Base-by-base conservation (phyloP, 768 basidiomycete genomes). In the Podaxis sp. region DNA sequence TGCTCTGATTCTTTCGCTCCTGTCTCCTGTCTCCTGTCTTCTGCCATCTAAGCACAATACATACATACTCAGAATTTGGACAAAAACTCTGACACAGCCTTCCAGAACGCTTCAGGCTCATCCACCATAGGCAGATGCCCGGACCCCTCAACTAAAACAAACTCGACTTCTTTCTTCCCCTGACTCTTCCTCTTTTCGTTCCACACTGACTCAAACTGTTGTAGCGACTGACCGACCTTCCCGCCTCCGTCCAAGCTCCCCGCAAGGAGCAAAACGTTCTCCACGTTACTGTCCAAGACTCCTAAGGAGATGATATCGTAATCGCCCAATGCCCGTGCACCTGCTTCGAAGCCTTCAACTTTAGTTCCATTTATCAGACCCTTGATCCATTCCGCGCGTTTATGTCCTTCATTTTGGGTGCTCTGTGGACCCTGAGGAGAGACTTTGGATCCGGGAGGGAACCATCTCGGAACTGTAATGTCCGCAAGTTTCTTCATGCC, bases 101-200 rank as follows among this genome's bases (percentile, higher is more conserved):
- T 68, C 69, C 74, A 78, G 61, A 79, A 84, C 22, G 59, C 59
- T 64, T 78, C 76, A 2, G 81, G 79, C 55, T 75, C 74, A 66
- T 85, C 83, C 4, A 84, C 71, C 82, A 85, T 83, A 0, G 83
- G 83, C 6, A 85, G 66, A 72, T 85, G 82, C 0, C 82, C 82
- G 0, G 80, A 72, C 6, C 69, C 69, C 17, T 69, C 71, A 7
- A 85, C 73, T 38, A 72, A 73, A 19, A 67, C 70, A 63, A 73
- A 79, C 29, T 71, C 67, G 13, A 79, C 68, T 17, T 67, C 61
- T 6, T 65, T 66, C 3, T 60, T 57, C 33, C 27, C 66, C 55
- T 40, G 55, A 40, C 33, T 5, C 22, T 54, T 65, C 50, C 67
- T 49, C 19, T 66, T 58, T n/a, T 29, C 63, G 17, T 70, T 68